Base-by-base conservation (phyloP, 2,329 filamentous ascomycete species). In the Aspergillus sp. region DNA sequence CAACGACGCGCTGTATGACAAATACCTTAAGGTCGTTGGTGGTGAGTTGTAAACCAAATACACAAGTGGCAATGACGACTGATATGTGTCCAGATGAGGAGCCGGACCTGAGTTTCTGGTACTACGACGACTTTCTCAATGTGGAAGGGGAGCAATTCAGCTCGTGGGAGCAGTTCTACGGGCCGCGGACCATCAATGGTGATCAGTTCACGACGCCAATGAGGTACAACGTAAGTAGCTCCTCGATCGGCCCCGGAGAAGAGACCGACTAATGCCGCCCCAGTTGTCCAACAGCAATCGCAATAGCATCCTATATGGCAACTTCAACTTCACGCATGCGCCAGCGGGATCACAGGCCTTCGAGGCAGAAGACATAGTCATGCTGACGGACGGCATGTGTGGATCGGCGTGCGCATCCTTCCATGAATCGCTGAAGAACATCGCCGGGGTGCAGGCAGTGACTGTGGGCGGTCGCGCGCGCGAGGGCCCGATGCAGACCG, bases 321-420 rank as follows among this genome's bases (percentile, higher is more conserved):
- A 22, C 10, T 22, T 22, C 19, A 22, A 22, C 5, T 22, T 22
- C 19, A 10, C 45, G 17, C 40, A 48, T 16, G 34, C 41, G 2
- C 32, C 37, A 5, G 40, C 40, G 2, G 7, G 44, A 2, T 38
- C 19, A 22, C 19, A 22, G 19, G 19, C 44, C 5, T 63, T 61
- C 30, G 30, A 48, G 2, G 41, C 59, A 1, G 46, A 54, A 12
- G 52, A 63, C 34, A 56, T 63, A 8, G 40, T 61, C 12, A 41
- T 54, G 48, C 52, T 74, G 32, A 66, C 65, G 4, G 72, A 78
- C 42, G 75, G 75, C 15, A 61, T 60, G 37, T 81, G 76, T 49
- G 67, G 63, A 8, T 78, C 73, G 0, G 74, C 76, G 3, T 80
- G 76, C 51, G 68, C 73, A 17, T 58, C 74, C 25, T 74, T 79